A percentile compares a stretch with the other conserved stretches of the same genome.
phyloP scores from a whole-genome alignment of 164 flowering plant genomes.

The Tetracentron sinense region DNA sequence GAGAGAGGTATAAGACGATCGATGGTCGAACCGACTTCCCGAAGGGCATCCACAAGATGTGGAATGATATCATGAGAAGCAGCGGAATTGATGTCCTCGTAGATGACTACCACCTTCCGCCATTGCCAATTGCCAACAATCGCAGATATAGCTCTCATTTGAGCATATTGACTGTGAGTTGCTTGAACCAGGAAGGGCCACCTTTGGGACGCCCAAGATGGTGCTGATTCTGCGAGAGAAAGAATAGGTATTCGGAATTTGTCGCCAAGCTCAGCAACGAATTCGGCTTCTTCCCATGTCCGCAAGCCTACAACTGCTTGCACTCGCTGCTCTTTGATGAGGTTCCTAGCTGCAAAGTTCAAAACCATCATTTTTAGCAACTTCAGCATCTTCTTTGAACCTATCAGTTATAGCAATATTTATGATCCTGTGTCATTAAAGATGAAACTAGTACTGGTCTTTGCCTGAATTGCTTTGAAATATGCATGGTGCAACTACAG shows the following conservation, averaged over 20 bases:
- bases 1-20: constrained; percentile 15
- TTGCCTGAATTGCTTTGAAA: too few species aligned
- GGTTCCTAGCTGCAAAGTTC: constrained; percentile 25
- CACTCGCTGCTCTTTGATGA: constrained; percentile 15
- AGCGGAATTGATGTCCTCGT: constrained; percentile 24
- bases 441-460: too few species aligned
- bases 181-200: constrained; percentile 31
- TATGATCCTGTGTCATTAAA: too few species aligned
- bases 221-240: constrained; percentile 20
- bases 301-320: constrained; percentile 27
- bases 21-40: constrained; percentile 17
- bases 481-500: too few species aligned
- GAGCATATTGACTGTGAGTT: constrained; percentile 6
- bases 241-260: constrained; percentile 21
- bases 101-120: constrained; percentile 24
- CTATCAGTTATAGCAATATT: too few species aligned
- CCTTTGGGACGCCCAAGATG: constrained; percentile 18
- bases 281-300: constrained; percentile 22
- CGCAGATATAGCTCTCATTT: constrained; percentile 29
- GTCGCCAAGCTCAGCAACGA: constrained; percentile 24
- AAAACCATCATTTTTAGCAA: background rate
- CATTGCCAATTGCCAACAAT: constrained; percentile 25
- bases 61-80: constrained; percentile 12
- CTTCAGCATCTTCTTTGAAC: too few species aligned
- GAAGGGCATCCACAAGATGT: constrained; percentile 19